Evolutionary conservation across 129 eudicot genomes (phyloP), one percentile per base, ranked within the genome.

Genomic region (Flaveria sonorensis): DNA sequence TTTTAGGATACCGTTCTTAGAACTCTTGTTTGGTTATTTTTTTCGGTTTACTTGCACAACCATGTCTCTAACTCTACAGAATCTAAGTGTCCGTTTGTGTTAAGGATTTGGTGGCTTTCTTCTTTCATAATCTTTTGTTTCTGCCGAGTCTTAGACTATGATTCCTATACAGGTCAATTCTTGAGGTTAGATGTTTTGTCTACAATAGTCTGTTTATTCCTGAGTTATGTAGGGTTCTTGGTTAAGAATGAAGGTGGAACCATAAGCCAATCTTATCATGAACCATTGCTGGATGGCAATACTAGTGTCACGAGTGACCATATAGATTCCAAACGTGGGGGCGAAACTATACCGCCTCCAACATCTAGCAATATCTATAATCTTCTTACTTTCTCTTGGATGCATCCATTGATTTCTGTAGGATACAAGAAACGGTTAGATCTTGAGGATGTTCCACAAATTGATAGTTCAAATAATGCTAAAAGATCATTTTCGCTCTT

Each of bases 361-460:
- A 68, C 84, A 6, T 85, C 68, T 53, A 91, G 84, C 14, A 45
- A 11, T 45, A 45, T 88, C 12, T 56, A 76, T 66, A 87, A 93
- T 67, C 70, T 67, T 61, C 70, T 90, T 43, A 83, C 91, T 10
- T 93, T 93, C 87, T 83, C 93, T 10, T 93, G 97, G 98, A 83
- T 90, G 46, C 51, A 87, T 21, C 88, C 96, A 51, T 71, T 93
- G 62, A 75, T 93, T 53, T 48, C 89, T 15, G 46, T 70, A 40
- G 98, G 97, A 30, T 77, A 85, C 79, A 88, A 77, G 71, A 93
- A 84, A 18, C 79, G 81, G 1, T 79, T 93, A 82, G 87, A 88
- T 77, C 87, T 88, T 73, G 91, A 87, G 78, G 98, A 93, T 75
- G 89, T 93, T 72, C 98, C 98, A 74, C 85, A 85, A 68, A 87